A percentile compares a stretch with the other conserved stretches of the same genome.
Conservation (phyloP, 371 early-diverging fungal genomes). For the Mucor velutinosus region DNA sequence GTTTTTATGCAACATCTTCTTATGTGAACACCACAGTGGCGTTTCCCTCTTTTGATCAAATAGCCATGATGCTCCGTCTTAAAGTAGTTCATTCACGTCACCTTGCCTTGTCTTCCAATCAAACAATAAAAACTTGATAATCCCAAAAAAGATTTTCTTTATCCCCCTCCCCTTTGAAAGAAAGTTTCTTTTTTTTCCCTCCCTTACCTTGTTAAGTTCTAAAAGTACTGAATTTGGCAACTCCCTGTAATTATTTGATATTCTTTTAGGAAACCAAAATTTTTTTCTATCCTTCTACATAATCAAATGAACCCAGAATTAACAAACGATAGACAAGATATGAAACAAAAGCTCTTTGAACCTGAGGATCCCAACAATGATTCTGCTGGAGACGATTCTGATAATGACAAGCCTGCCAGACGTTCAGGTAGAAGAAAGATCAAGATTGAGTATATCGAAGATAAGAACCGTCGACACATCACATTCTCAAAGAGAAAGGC, state of each 20-base stretch:
- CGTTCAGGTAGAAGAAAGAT: constrained; percentile 90
- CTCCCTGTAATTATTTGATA: constrained; percentile 15
- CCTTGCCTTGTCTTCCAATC: constrained; percentile 1
- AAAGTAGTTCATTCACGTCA: constrained; percentile 1
- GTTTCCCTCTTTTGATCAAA: not conserved
- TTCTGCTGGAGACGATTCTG: constrained; percentile 30
- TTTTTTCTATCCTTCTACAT: constrained; percentile 11
- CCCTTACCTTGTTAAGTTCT: constrained; percentile 25
- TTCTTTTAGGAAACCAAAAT: constrained; percentile 8
- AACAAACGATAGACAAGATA: constrained; percentile 11
- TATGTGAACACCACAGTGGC: not conserved
- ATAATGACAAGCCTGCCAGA: constrained; percentile 57
- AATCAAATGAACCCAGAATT: constrained; percentile 23
- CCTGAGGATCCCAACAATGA: constrained; percentile 22
- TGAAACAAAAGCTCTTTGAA: constrained; percentile 23
- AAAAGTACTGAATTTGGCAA: constrained; percentile 32
- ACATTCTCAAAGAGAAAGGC: constrained; percentile 98
- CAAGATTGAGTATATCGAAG: constrained; percentile 96
- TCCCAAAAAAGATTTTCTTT: not conserved
- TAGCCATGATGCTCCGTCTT: not conserved
- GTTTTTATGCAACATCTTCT: not conserved
- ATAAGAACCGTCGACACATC: constrained; percentile 93
- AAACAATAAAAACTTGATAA: not conserved
- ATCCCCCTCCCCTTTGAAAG: not conserved
- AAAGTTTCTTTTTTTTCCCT: constrained; percentile 7